phyloP scores from a whole-genome alignment of 2,329 filamentous ascomycete species.

The Helotiales sp. region DNA sequence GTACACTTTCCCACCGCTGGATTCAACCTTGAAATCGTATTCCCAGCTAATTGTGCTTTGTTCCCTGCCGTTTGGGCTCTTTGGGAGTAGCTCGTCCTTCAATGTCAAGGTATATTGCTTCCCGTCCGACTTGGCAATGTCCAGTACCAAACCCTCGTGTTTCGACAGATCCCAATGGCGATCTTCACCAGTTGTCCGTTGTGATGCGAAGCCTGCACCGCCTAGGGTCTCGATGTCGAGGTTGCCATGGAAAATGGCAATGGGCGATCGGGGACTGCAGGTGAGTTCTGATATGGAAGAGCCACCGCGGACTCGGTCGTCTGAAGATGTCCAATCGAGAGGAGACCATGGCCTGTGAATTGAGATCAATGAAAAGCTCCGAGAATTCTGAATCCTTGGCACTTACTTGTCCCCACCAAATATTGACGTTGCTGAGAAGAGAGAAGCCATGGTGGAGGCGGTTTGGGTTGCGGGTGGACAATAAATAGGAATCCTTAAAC shows the following conservation, averaged over 20 bases:
- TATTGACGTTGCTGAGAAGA: slow-evolving; percentile 19
- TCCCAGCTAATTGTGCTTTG: slow-evolving; percentile 77
- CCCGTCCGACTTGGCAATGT: slow-evolving; percentile 58
- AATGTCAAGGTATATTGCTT: slow-evolving; percentile 76
- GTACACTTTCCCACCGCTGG: slow-evolving; percentile 50
- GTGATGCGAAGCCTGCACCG: slow-evolving; percentile 82
- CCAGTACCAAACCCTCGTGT: slow-evolving; percentile 65
- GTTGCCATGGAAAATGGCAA: slow-evolving; percentile 65
- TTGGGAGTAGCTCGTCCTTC: slow-evolving; percentile 69
- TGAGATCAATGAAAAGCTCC: neutral
- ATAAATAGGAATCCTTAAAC: neutral
- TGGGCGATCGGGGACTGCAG: slow-evolving; percentile 38
- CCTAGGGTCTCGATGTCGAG: slow-evolving; percentile 78
- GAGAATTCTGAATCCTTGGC: neutral
- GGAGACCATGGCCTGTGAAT: slow-evolving; percentile 60
- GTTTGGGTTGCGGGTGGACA: neutral
- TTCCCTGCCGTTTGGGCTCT: slow-evolving; percentile 68
- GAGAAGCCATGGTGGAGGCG: slow-evolving; percentile 20
- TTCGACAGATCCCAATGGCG: slow-evolving; percentile 65
- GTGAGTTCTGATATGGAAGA: slow-evolving; percentile 61
- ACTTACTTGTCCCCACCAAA: slow-evolving; percentile 40
- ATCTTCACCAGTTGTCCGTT: slow-evolving; percentile 65
- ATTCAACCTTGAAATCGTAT: slow-evolving; percentile 61
- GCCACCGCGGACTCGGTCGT: slow-evolving; percentile 80
- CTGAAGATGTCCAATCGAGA: slow-evolving; percentile 68